Percentiles rank a stretch among this genome's conserved stretches.
Evolutionary conservation across 306 rosid genomes (phyloP).

Genomic region (Vigna nakashimae): DNA sequence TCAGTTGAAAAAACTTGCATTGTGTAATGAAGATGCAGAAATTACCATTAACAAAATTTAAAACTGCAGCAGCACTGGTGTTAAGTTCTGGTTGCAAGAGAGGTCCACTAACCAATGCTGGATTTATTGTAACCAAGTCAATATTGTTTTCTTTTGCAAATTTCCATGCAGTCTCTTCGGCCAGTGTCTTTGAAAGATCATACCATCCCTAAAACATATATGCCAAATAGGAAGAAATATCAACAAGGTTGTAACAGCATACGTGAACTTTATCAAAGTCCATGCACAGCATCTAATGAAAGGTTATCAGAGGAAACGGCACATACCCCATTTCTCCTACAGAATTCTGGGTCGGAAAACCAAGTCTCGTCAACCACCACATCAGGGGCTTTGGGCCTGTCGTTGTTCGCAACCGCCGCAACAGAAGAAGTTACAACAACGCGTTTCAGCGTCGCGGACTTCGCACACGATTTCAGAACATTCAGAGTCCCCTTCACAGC

Average conservation of each 20-base stretch:
- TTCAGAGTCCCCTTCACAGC: conserved; percentile 50
- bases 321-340: conserved; percentile 25
- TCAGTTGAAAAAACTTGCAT: not conserved
- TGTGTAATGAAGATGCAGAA: not conserved
- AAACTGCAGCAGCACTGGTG: conserved; percentile 54
- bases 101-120: conserved; percentile 73
- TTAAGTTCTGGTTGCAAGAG: conserved; percentile 69
- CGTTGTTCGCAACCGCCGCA: conserved; percentile 10
- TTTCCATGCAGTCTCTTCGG: conserved; percentile 79
- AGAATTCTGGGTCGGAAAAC: conserved; percentile 44
- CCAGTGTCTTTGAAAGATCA: conserved; percentile 64
- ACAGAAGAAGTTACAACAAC: conserved; percentile 46
- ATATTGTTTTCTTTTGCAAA: conserved; percentile 69
- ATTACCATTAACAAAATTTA: conserved; percentile 58
- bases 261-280: too few relatives aligned
- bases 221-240: conserved; percentile 1
- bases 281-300: too few relatives aligned
- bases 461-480: conserved; percentile 51
- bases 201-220: conserved; percentile 64
- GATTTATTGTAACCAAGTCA: conserved; percentile 73
- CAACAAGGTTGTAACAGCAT: not conserved
- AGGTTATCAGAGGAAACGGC: not conserved
- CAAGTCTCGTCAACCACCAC: conserved; percentile 50
- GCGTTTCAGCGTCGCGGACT: conserved; percentile 39
- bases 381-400: conserved; percentile 43